These are phyloP conservation scores for Fusarium praegraminearum DNA, from an alignment of 2,329 filamentous ascomycete genomes.

Conservation along the genomic window DNA sequence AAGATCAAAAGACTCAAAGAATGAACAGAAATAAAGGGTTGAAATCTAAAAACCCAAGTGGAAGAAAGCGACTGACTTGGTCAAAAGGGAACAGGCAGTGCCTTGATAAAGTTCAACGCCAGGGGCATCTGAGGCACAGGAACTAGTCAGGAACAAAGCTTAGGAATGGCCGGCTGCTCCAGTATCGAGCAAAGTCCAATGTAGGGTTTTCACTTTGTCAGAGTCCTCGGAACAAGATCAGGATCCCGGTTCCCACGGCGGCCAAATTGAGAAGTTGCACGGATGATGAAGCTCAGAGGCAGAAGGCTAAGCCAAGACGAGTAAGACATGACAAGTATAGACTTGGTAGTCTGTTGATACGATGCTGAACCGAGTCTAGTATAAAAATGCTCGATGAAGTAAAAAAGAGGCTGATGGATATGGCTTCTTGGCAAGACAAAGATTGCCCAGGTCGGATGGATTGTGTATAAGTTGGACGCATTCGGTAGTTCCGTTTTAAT, in stretches of 20 bases:
- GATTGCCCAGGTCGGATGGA: conserved; percentile 8
- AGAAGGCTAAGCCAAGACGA: conserved; percentile 14
- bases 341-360: background rate
- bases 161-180: conserved; percentile 16
- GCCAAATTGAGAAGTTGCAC: background rate
- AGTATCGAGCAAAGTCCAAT: background rate
- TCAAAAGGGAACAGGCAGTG: conserved; percentile 2
- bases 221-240: background rate
- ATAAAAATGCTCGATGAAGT: background rate
- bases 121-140: background rate
- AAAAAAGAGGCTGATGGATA: conserved; percentile 15
- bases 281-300: conserved; percentile 13
- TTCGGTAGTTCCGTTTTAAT: background rate
- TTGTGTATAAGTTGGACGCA: conserved; percentile 11
- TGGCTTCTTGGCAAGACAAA: conserved; percentile 16
- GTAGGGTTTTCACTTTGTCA: background rate
- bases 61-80: conserved; percentile 12
- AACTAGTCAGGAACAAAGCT: conserved; percentile 17
- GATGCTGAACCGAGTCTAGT: background rate
- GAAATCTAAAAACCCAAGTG: background rate
- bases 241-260: background rate
- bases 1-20: background rate
- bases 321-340: background rate
- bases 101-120: conserved; percentile 26
- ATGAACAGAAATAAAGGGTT: background rate